Conservation (phyloP, 495 filamentous ascomycete genomes). For the Friedmanniomyces simplex region DNA sequence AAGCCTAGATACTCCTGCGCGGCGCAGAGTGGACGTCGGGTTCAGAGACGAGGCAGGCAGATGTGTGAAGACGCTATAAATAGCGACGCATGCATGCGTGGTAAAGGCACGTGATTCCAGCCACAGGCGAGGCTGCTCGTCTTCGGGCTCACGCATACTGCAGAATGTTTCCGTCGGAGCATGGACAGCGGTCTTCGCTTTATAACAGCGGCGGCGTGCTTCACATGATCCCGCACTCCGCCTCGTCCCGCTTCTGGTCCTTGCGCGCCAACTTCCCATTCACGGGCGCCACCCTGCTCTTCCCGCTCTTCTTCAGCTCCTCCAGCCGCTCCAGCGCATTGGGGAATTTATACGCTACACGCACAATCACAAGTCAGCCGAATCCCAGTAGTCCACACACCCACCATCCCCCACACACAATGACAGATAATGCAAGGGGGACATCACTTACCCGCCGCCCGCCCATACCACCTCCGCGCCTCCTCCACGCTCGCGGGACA, state of each 20-base stretch:
- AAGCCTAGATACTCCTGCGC: too few relatives aligned
- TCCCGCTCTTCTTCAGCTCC: conserved; percentile 72
- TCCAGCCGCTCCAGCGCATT: conserved; percentile 87
- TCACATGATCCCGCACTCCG: conserved; percentile 76
- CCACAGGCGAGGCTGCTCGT: too few relatives aligned
- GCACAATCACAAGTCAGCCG: neutral
- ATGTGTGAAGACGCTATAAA: too few relatives aligned
- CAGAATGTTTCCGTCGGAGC: too few relatives aligned
- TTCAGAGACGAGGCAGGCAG: too few relatives aligned
- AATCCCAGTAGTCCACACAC: too few relatives aligned
- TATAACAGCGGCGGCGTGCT: too few relatives aligned
- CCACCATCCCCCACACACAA: neutral
- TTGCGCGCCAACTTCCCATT: conserved; percentile 68
- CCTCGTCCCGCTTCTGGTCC: conserved; percentile 73
- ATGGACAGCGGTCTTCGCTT: too few relatives aligned
- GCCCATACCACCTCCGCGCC: conserved; percentile 96
- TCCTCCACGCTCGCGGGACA: conserved; percentile 76
- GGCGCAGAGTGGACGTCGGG: too few relatives aligned
- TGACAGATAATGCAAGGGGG: neutral
- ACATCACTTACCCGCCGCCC: conserved; percentile 76
- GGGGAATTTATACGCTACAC: conserved; percentile 77
- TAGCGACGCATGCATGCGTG: too few relatives aligned
- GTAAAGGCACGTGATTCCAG: too few relatives aligned
- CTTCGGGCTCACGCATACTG: too few relatives aligned
- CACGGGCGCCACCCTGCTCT: conserved; percentile 30